These are phyloP conservation scores for Metschnikowia shivogae DNA, from an alignment of 805 yeast genomes.

Conservation along the genomic window DNA sequence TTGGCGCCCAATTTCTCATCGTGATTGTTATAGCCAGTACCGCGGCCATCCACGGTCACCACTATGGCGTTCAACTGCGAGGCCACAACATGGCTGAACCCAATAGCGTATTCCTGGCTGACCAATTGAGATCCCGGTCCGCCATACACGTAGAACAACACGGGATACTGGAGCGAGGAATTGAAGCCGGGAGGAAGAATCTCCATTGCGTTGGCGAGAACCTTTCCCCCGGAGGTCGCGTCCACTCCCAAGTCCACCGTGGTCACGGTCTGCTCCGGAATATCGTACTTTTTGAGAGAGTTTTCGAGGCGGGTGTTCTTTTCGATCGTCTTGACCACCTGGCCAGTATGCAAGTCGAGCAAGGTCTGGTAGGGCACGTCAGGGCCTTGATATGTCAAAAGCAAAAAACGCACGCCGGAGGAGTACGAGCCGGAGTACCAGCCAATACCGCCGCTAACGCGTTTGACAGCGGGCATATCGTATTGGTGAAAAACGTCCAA, in stretches of 20 bases:
- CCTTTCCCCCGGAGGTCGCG: conserved; percentile 41
- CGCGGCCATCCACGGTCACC: conserved; percentile 95
- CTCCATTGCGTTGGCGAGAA: conserved; percentile 64
- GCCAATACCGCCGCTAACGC: conserved; percentile 43
- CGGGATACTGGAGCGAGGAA: conserved; percentile 63
- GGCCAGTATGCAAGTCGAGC: conserved; percentile 35
- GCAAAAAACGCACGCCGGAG: conserved; percentile 67
- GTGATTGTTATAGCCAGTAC: conserved; percentile 83
- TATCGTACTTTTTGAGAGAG: conserved; percentile 40
- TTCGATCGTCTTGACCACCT: conserved; percentile 41
- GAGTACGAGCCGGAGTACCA: conserved; percentile 74
- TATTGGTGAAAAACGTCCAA: conserved; percentile 39
- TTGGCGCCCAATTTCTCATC: conserved; percentile 40
- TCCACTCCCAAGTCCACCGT: conserved; percentile 51
- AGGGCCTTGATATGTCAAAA: conserved; percentile 77
- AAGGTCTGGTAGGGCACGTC: conserved; percentile 73
- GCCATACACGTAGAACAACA: conserved; percentile 86
- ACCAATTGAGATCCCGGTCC: conserved; percentile 95
- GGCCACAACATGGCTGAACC: conserved; percentile 72
- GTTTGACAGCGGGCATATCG: conserved; percentile 15
- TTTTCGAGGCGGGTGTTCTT: conserved; percentile 42
- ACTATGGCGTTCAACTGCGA: conserved; percentile 78
- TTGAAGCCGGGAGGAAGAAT: conserved; percentile 74
- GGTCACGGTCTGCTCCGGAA: conserved; percentile 57
- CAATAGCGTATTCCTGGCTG: conserved; percentile 50